Evolutionary conservation across 495 filamentous ascomycete genomes (phyloP).

Genomic region (Lindgomyces ingoldianus): DNA sequence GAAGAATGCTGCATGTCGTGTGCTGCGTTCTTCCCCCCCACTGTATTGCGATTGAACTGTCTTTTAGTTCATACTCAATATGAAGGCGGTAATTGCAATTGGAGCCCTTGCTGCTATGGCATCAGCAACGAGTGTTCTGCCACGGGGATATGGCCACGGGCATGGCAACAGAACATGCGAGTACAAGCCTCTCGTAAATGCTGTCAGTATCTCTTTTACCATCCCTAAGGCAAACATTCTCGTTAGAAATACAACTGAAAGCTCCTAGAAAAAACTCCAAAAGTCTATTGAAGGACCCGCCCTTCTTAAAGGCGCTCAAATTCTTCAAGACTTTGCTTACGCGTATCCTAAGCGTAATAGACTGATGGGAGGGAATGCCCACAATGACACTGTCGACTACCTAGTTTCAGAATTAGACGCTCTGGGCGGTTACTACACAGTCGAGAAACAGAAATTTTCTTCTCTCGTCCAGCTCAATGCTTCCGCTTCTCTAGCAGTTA

Average conservation of each 20-base stretch:
- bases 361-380: slow-evolving; percentile 61
- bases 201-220: slow-evolving; percentile 1
- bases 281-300: slow-evolving; percentile 43
- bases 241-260: neutral
- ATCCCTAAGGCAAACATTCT: neutral
- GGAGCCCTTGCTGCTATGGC: slow-evolving; percentile 12
- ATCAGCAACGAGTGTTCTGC: slow-evolving; percentile 3
- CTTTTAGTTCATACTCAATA: neutral
- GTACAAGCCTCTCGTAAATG: slow-evolving; percentile 14
- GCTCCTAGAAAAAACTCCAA: slow-evolving; percentile 46
- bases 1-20: too few relatives aligned
- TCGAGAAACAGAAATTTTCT: slow-evolving; percentile 60
- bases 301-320: slow-evolving; percentile 46
- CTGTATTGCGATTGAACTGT: neutral
- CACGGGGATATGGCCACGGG: neutral
- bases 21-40: too few relatives aligned
- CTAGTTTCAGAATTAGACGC: slow-evolving; percentile 55
- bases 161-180: slow-evolving; percentile 16
- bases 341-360: slow-evolving; percentile 53
- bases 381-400: slow-evolving; percentile 65
- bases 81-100: slow-evolving; percentile 15
- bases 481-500: slow-evolving; percentile 39
- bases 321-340: slow-evolving; percentile 53
- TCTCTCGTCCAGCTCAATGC: slow-evolving; percentile 43
- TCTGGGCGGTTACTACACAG: slow-evolving; percentile 58